Evolutionary conservation across 257 asterid genomes (phyloP).

Genomic region (Solanum ahanhuiri): DNA sequence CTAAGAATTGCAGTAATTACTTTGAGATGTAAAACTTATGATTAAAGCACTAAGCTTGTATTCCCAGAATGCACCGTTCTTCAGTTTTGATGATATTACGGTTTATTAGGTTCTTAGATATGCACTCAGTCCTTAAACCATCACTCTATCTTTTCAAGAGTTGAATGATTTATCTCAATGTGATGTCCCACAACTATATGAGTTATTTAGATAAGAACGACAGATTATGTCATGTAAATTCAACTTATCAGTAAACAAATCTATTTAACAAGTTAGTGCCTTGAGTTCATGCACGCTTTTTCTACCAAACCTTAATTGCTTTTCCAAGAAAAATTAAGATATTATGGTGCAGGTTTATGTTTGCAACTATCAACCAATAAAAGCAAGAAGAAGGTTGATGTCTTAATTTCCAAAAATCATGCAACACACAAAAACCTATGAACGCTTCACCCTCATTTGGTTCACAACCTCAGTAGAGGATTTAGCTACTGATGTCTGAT

Average conservation of each 20-base stretch:
- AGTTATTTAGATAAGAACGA: not conserved
- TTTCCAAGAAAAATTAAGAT: not conserved
- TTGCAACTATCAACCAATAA: not conserved
- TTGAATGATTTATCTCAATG: not conserved
- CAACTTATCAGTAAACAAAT: not conserved
- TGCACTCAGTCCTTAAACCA: not conserved
- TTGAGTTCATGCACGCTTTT: not conserved
- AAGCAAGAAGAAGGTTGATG: not conserved
- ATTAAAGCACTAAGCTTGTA: not conserved
- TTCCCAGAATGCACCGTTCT: not conserved
- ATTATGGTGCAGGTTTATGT: not conserved
- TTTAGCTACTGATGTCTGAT: not conserved
- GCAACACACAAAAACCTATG: not conserved
- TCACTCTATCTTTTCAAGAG: not conserved
- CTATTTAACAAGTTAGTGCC: not conserved
- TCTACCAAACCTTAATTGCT: not conserved
- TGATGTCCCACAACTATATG: not conserved
- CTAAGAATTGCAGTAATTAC: not conserved
- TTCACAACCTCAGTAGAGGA: not conserved
- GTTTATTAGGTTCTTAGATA: not conserved
- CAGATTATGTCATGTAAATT: not conserved
- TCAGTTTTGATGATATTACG: not conserved
- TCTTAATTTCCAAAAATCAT: not conserved
- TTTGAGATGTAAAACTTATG: not conserved
- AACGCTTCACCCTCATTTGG: not conserved